These are phyloP conservation scores for Lizanozyma gosingica DNA, from an alignment of 1,139 yeast species.

Conservation along the genomic window DNA sequence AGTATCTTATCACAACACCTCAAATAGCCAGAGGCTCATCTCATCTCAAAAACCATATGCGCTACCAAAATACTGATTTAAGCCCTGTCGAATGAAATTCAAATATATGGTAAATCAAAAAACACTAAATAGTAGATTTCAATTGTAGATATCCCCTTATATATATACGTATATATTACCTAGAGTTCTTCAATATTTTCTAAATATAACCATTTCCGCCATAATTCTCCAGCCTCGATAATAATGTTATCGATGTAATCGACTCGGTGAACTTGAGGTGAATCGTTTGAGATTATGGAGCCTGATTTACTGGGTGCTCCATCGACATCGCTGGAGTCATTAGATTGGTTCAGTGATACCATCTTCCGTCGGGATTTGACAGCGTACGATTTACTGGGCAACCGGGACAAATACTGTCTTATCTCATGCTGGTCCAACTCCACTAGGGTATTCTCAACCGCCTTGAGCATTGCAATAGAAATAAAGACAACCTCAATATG, in stretches of 20 bases:
- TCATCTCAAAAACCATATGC: no score
- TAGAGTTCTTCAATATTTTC: constrained; percentile 46
- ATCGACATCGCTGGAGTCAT: neutral
- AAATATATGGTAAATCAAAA: no score
- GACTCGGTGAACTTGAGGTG: constrained; percentile 15
- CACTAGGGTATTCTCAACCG: constrained; percentile 66
- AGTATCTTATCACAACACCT: no score
- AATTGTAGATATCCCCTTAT: no score
- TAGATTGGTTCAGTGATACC: no score
- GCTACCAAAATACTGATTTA: no score
- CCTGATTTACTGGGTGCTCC: neutral
- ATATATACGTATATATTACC: no score
- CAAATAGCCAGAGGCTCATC: no score
- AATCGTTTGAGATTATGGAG: neutral
- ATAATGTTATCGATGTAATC: constrained; percentile 65
- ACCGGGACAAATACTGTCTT: constrained; percentile 62
- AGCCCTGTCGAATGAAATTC: no score
- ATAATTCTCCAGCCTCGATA: constrained; percentile 74
- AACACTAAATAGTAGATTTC: no score
- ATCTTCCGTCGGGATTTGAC: neutral
- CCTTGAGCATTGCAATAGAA: constrained; percentile 69
- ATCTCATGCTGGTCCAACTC: constrained; percentile 90
- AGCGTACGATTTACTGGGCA: constrained; percentile 32
- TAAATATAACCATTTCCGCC: constrained; percentile 81
- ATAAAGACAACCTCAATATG: constrained; percentile 72